Evolutionary conservation across 192 early-diverging fungal species (phyloP).

Genomic region (Gonapodya sp.): DNA sequence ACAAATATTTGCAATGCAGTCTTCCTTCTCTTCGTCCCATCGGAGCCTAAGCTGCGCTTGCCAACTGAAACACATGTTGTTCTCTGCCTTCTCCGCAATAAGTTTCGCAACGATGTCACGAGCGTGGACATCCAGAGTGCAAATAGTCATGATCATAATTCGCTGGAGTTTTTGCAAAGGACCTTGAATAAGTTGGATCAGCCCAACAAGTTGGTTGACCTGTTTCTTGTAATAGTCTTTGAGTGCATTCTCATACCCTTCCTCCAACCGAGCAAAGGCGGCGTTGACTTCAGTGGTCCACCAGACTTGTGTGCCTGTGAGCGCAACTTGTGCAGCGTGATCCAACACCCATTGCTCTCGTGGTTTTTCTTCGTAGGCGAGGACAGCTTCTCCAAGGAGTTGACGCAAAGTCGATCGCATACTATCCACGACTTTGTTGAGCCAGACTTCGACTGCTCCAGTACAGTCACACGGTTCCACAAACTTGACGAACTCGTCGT

Average conservation of each 20-base stretch:
- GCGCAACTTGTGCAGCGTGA: conserved; percentile 50
- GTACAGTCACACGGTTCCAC: conserved; percentile 46
- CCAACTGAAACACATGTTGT: conserved; percentile 56
- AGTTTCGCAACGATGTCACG: conserved; percentile 59
- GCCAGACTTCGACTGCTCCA: conserved; percentile 54
- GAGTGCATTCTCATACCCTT: conserved; percentile 57
- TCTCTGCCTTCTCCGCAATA: conserved; percentile 53
- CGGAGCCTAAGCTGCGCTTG: conserved; percentile 48
- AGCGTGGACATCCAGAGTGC: conserved; percentile 57
- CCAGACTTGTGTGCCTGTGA: conserved; percentile 57
- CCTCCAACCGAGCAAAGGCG: conserved; percentile 47
- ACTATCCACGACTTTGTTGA: conserved; percentile 45
- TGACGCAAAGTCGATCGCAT: conserved; percentile 46
- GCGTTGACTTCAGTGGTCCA: conserved; percentile 63
- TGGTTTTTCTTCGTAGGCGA: conserved; percentile 57
- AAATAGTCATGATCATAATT: conserved; percentile 62
- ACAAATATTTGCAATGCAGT: conserved; percentile 60
- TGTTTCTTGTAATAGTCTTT: conserved; percentile 67
- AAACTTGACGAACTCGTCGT: conserved; percentile 53
- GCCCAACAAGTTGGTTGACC: conserved; percentile 50
- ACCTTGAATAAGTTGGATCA: conserved; percentile 54
- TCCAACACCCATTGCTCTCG: conserved; percentile 64
- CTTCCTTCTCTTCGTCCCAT: conserved; percentile 50
- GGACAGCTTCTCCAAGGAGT: conserved; percentile 43
- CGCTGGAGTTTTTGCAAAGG: conserved; percentile 37